phyloP scores from a whole-genome alignment of 148 eudicot species.

The Cornus florida region DNA sequence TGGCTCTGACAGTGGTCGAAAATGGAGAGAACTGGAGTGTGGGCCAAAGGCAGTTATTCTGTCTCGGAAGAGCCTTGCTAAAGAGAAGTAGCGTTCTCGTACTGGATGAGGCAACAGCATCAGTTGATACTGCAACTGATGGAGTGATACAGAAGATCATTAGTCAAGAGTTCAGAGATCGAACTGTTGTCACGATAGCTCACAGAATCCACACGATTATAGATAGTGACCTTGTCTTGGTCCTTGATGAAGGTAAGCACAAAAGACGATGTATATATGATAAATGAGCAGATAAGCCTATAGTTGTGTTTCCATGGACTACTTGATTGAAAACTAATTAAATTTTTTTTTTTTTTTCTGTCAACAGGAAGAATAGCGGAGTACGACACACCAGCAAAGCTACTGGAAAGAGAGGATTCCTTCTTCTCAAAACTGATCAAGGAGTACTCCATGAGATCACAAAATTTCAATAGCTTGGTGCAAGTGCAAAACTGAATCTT shows the following conservation, averaged over 20 bases:
- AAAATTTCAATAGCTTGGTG: constrained; percentile 43
- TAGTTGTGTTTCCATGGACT: background rate
- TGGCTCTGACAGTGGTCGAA: constrained; percentile 66
- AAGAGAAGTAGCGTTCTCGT: constrained; percentile 81
- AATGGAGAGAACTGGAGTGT: constrained; percentile 98
- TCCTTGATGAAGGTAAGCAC: constrained; percentile 84
- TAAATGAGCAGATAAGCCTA: background rate
- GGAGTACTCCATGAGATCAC: constrained; percentile 89
- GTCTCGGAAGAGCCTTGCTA: constrained; percentile 89
- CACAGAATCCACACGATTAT: constrained; percentile 97
- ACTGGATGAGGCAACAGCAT: constrained; percentile 97
- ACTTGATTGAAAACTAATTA: background rate
- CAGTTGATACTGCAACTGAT: constrained; percentile 96
- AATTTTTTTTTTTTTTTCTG: background rate
- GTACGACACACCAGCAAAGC: constrained; percentile 80
- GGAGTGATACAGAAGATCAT: constrained; percentile 79
- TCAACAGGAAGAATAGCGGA: constrained; percentile 90
- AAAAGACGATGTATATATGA: background rate
- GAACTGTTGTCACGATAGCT: constrained; percentile 91
- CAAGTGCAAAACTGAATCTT: constrained; percentile 24
- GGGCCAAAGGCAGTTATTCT: constrained; percentile 93
- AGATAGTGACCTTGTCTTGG: constrained; percentile 90
- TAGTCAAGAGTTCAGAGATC: constrained; percentile 71
- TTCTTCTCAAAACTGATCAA: constrained; percentile 84
- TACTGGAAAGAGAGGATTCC: constrained; percentile 79